These are phyloP conservation scores for Aureoboletus auriporus DNA, from an alignment of 768 basidiomycete genomes.

Conservation along the genomic window DNA sequence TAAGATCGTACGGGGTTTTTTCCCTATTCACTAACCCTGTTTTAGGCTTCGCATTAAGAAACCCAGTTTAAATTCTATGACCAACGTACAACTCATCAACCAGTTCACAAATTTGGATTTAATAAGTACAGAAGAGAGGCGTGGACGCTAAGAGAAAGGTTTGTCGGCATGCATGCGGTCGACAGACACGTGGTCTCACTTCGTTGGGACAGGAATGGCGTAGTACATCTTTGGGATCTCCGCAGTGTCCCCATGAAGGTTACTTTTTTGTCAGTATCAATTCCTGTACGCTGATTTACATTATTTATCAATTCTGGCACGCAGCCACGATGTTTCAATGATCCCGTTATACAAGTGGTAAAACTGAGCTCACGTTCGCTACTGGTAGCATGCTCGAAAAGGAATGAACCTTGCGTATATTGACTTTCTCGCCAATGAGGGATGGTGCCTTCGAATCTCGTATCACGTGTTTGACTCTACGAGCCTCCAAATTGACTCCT, in stretches of 20 bases:
- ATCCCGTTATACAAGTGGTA: slow-evolving; percentile 37
- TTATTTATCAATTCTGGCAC: not conserved
- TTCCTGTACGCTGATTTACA: not conserved
- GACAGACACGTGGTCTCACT: slow-evolving; percentile 30
- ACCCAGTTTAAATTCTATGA: slow-evolving; percentile 52
- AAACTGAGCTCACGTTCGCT: slow-evolving; percentile 31
- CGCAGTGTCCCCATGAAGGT: slow-evolving; percentile 32
- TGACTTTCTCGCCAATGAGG: not conserved
- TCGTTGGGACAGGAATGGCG: slow-evolving; percentile 41
- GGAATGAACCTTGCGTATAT: slow-evolving; percentile 30
- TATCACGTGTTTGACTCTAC: not conserved
- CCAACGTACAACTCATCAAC: slow-evolving; percentile 32
- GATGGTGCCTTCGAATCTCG: too few relatives aligned
- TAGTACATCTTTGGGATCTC: slow-evolving; percentile 46
- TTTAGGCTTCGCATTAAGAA: slow-evolving; percentile 46
- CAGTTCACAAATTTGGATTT: slow-evolving; percentile 46
- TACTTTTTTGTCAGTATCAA: slow-evolving; percentile 19
- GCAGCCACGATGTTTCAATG: slow-evolving; percentile 34
- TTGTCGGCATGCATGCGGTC: slow-evolving; percentile 2
- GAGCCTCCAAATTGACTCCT: too few relatives aligned
- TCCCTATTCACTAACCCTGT: not conserved
- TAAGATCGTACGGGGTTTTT: too few relatives aligned
- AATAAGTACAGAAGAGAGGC: slow-evolving; percentile 24
- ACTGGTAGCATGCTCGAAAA: slow-evolving; percentile 33
- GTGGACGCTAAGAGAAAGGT: slow-evolving; percentile 47